Base-by-base conservation (phyloP, 2,329 filamentous ascomycete species). In the Thyridium curvatum region DNA sequence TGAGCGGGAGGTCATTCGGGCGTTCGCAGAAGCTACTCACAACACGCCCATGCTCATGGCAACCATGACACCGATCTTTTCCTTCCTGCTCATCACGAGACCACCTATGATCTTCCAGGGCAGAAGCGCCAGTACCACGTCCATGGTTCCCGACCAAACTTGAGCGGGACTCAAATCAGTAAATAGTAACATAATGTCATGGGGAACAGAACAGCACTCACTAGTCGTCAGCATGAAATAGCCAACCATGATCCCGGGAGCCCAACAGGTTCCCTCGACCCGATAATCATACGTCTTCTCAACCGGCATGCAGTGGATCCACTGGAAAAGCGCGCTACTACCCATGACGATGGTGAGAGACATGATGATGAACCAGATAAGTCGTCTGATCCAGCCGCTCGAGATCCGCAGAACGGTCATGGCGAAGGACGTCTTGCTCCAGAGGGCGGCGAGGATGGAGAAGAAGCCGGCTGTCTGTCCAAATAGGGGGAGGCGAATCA, bases 341-440 rank as follows among this genome's bases (percentile, higher is more conserved):
- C 50, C 51, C 3, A 58, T 43, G 0, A 46, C 38, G 16, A 52
- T 13, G 26, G 56, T 59, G 10, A 58, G 39, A 8, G 50, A 52
- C 4, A 70, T 33, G 37, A 58, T 55, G 37, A 56, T 45, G 41
- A 54, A 51, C 59, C 56, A 59, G 13, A 57, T 39, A 17, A 48
- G 18, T 16, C 30, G 42, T 29, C 52, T 52, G 21, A 50, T 40
- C 47, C 54, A 49, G 12, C 53, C 49, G 13, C 43, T 42, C 12
- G 55, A 52, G 34, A 62, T 51, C 3, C 58, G 56, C 18, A 64
- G 52, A 16, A 64, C 48, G 1, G 58, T 63, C 26, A 62, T 42
- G 13, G 56, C 61, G 41, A 65, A 62, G 1, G 60, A 61, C 1
- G 58, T 63, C 49, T 65, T 66, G 46, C 56, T 56, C 49, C 53